Evolutionary conservation across 1,139 yeast genomes (phyloP).

Genomic region (Hyphopichia buzzinii): DNA sequence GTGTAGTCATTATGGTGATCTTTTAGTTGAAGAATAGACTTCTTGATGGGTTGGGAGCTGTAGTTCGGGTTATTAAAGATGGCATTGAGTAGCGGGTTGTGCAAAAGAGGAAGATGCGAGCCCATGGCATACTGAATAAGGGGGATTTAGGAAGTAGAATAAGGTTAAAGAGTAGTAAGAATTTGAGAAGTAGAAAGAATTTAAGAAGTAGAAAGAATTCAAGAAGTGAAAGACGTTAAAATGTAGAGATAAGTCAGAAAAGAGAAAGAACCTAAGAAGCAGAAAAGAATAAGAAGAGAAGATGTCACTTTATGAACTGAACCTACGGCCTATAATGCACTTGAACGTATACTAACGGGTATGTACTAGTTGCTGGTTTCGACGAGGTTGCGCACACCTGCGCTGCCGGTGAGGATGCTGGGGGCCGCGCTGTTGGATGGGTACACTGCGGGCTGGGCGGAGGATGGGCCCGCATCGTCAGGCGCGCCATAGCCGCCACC

Average conservation of each 20-base stretch:
- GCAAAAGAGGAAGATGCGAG: slow-evolving; percentile 40
- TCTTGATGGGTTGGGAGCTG: slow-evolving; percentile 48
- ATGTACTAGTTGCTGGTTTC: slow-evolving; percentile 34
- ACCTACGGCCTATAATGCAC: too few relatives aligned
- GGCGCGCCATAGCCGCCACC: slow-evolving; percentile 47
- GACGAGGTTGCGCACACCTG: slow-evolving; percentile 29
- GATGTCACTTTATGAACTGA: too few relatives aligned
- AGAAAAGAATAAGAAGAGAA: too few relatives aligned
- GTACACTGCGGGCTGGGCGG: slow-evolving; percentile 15
- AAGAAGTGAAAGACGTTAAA: too few relatives aligned
- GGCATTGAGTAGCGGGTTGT: slow-evolving; percentile 66
- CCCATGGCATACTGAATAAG: too few relatives aligned
- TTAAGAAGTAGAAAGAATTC: too few relatives aligned
- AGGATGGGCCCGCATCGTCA: slow-evolving; percentile 5
- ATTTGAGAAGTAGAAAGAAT: too few relatives aligned
- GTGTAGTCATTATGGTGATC: slow-evolving; percentile 48
- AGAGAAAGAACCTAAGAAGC: too few relatives aligned
- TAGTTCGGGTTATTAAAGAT: slow-evolving; percentile 67
- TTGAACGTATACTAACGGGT: too few relatives aligned
- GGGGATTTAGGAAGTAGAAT: too few relatives aligned
- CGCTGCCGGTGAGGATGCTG: slow-evolving; percentile 34
- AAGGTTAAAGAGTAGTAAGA: too few relatives aligned
- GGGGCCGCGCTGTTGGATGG: slow-evolving; percentile 24
- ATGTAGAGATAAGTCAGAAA: too few relatives aligned
- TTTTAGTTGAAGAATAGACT: slow-evolving; percentile 41